Evolutionary conservation across 768 basidiomycete species (phyloP).

Genomic region (Tricholoma flavovirens): DNA sequence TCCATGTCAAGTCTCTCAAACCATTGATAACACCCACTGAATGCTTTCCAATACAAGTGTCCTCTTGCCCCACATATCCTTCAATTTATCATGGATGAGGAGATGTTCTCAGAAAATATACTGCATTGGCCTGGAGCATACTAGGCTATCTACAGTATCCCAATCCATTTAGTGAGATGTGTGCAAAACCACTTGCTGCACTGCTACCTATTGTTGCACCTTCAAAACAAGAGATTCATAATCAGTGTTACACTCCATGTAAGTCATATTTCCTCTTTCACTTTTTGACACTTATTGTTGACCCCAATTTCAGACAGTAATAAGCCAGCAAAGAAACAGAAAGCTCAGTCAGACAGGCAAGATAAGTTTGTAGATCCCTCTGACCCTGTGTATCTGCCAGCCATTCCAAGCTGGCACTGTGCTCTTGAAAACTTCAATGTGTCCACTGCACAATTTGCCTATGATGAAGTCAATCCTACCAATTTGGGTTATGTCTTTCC

Average conservation of each 20-base stretch:
- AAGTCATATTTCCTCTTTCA: neutral
- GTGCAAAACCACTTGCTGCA: neutral
- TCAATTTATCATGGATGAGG: neutral
- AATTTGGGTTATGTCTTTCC: conserved; percentile 6
- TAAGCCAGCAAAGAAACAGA: neutral
- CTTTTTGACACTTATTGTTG: too few species aligned
- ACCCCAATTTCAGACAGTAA: too few species aligned
- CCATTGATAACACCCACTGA: neutral
- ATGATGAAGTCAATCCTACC: neutral
- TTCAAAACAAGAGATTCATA: neutral
- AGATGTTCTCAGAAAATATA: neutral
- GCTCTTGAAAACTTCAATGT: neutral
- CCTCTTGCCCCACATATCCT: neutral
- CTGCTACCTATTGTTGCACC: neutral
- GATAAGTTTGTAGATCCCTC: neutral
- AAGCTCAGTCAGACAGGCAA: neutral
- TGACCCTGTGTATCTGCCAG: neutral
- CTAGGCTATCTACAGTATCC: neutral
- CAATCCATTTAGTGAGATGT: neutral
- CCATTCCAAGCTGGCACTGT: neutral
- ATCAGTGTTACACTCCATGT: neutral
- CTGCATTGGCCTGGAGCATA: neutral
- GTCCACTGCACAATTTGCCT: neutral
- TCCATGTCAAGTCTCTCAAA: neutral
- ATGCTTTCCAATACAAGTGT: neutral